These are phyloP conservation scores for Colletotrichum musae DNA, from an alignment of 2,329 filamentous ascomycete genomes.

Conservation along the genomic window DNA sequence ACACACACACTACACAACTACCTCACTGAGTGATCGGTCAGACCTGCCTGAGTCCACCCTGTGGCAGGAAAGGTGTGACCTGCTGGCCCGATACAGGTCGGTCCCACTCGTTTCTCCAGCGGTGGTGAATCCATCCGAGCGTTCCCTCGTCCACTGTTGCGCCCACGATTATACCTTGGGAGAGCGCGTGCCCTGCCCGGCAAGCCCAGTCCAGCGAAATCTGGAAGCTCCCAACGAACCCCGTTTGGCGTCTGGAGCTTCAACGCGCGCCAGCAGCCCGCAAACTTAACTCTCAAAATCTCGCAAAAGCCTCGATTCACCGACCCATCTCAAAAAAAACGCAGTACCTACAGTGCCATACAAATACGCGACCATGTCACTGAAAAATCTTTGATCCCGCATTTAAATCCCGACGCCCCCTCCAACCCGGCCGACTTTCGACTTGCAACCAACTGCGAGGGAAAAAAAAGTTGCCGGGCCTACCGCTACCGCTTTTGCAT, in stretches of 20 bases:
- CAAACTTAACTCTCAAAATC: conserved; percentile 11
- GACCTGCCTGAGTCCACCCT: conserved; percentile 25
- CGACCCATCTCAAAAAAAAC: conserved; percentile 3
- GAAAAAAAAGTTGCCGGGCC: conserved; percentile 33
- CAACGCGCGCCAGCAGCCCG: conserved; percentile 17
- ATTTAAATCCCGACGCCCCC: conserved; percentile 23
- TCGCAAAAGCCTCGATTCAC: conserved; percentile 17
- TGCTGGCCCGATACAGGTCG: conserved; percentile 31
- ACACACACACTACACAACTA: no score
- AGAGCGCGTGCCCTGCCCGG: conserved; percentile 18
- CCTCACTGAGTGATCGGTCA: conserved; percentile 15
- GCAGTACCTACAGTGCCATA: not conserved
- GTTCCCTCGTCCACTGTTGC: conserved; percentile 30
- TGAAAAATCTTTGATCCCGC: conserved; percentile 39
- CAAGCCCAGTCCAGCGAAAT: conserved; percentile 16
- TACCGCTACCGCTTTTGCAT: conserved; percentile 27
- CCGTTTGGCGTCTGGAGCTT: conserved; percentile 26
- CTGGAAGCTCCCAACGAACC: conserved; percentile 29
- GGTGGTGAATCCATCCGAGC: conserved; percentile 37
- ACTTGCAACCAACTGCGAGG: conserved; percentile 27
- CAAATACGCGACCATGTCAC: conserved; percentile 41
- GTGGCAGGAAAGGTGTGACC: conserved; percentile 37
- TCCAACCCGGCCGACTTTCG: conserved; percentile 22
- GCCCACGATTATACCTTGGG: conserved; percentile 30
- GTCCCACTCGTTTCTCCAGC: conserved; percentile 41